Evolutionary conservation across 768 basidiomycete species (phyloP).

Genomic region (Plicaturopsis crispa): DNA sequence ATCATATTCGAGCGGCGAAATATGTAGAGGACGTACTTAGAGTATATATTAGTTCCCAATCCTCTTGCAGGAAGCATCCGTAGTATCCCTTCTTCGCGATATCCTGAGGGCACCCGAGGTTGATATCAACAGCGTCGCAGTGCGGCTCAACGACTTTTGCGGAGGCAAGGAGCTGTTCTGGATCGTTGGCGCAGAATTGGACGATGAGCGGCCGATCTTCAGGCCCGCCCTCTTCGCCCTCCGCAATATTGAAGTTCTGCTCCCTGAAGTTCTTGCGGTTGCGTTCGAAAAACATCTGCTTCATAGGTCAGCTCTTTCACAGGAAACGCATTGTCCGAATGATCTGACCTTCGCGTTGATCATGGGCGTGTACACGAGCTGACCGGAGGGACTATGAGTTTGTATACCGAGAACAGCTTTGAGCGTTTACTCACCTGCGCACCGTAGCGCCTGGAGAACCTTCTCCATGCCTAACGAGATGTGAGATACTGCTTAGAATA

Average conservation of each 20-base stretch:
- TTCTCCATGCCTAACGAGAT: slow-evolving; percentile 73
- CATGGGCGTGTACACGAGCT: slow-evolving; percentile 97
- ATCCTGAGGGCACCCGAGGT: slow-evolving; percentile 92
- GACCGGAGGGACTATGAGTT: slow-evolving; percentile 12
- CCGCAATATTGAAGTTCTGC: slow-evolving; percentile 57
- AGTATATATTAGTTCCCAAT: slow-evolving; percentile 83
- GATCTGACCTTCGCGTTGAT: slow-evolving; percentile 78
- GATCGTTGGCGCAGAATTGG: slow-evolving; percentile 92
- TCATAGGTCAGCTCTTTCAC: slow-evolving; percentile 1
- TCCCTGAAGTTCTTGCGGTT: slow-evolving; percentile 49
- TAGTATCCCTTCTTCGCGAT: slow-evolving; percentile 86
- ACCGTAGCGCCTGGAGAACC: slow-evolving; percentile 74
- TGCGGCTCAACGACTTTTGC: slow-evolving; percentile 69
- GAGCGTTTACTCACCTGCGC: slow-evolving; percentile 48
- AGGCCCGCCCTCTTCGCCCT: slow-evolving; percentile 79
- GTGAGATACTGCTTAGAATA: neutral
- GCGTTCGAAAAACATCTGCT: slow-evolving; percentile 52
- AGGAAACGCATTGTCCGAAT: neutral
- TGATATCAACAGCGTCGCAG: slow-evolving; percentile 94
- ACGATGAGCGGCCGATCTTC: slow-evolving; percentile 82
- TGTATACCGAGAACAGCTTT: slow-evolving; percentile 3
- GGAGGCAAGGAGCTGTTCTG: slow-evolving; percentile 66
- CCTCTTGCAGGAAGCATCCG: slow-evolving; percentile 88
- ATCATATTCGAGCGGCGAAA: neutral
- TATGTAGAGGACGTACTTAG: slow-evolving; percentile 46